Evolutionary conservation across 106 monocot genomes (phyloP).

Genomic region (Acorus calamus): DNA sequence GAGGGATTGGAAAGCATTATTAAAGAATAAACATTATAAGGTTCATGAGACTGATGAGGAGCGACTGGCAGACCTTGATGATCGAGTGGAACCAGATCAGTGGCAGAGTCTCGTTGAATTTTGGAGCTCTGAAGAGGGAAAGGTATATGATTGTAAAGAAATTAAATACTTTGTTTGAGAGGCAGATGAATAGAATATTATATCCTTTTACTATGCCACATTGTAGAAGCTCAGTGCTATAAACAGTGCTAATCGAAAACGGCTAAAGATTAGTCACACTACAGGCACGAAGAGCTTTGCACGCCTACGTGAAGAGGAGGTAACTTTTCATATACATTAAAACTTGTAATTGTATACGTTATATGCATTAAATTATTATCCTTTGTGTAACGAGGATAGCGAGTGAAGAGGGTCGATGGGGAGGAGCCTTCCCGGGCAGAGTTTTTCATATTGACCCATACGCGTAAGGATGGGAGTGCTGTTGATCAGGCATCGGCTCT

Average conservation of each 20-base stretch:
- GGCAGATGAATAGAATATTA: too few relatives aligned
- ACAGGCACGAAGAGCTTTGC: slow-evolving; percentile 5
- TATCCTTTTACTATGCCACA: too few relatives aligned
- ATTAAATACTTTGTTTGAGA: too few relatives aligned
- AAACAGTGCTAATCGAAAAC: too few relatives aligned
- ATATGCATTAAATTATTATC: background rate
- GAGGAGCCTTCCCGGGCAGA: slow-evolving; percentile 13
- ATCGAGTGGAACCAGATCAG: background rate
- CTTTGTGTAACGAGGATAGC: slow-evolving; percentile 1
- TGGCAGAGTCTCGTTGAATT: background rate
- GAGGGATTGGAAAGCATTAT: background rate
- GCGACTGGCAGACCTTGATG: background rate
- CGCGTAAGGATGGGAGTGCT: slow-evolving; percentile 17
- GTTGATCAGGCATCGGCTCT: slow-evolving; percentile 5
- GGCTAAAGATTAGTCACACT: background rate
- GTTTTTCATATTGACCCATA: slow-evolving; percentile 20
- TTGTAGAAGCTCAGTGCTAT: too few relatives aligned
- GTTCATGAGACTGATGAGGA: background rate
- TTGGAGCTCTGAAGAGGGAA: slow-evolving; percentile 1
- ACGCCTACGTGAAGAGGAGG: background rate
- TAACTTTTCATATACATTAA: background rate
- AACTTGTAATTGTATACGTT: too few relatives aligned
- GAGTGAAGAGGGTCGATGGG: slow-evolving; percentile 7
- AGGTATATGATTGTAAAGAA: background rate
- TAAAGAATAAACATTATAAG: background rate